phyloP scores from a whole-genome alignment of 2,329 filamentous ascomycete genomes.

The Aspergillus fischeri region DNA sequence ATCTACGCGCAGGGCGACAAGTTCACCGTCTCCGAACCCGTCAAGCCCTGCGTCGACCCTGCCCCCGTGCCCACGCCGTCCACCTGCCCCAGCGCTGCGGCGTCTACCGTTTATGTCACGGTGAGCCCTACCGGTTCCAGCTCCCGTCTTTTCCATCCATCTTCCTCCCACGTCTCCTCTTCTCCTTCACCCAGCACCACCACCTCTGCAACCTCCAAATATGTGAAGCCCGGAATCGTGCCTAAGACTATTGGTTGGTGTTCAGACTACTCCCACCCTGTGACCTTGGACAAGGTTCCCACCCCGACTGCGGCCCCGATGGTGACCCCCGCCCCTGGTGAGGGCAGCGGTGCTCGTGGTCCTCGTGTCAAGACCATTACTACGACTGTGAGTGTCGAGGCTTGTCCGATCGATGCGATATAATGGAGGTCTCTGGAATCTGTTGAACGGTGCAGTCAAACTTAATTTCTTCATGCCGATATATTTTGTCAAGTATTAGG shows the following conservation, averaged over 20 bases:
- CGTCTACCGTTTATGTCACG: conserved; percentile 21
- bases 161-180: conserved; percentile 7
- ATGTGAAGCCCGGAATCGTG: conserved; percentile 20
- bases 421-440: neutral
- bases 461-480: neutral
- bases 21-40: conserved; percentile 29
- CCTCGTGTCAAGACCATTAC: neutral
- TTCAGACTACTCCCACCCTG: conserved; percentile 23
- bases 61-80: conserved; percentile 12
- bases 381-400: neutral
- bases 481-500: no score
- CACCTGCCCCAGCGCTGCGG: conserved; percentile 11
- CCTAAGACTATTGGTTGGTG: conserved; percentile 25
- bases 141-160: conserved; percentile 8
- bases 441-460: neutral
- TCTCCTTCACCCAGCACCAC: conserved; percentile 11
- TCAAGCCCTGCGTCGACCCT: conserved; percentile 23
- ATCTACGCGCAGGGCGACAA: conserved; percentile 42
- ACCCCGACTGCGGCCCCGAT: conserved; percentile 2
- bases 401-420: neutral
- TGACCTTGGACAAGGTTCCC: conserved; percentile 17
- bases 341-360: neutral
- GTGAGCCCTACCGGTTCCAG: conserved; percentile 20
- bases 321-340: neutral
- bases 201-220: conserved; percentile 8